Conservation (phyloP, 1,139 yeast genomes). For the Scheffersomyces titani region DNA sequence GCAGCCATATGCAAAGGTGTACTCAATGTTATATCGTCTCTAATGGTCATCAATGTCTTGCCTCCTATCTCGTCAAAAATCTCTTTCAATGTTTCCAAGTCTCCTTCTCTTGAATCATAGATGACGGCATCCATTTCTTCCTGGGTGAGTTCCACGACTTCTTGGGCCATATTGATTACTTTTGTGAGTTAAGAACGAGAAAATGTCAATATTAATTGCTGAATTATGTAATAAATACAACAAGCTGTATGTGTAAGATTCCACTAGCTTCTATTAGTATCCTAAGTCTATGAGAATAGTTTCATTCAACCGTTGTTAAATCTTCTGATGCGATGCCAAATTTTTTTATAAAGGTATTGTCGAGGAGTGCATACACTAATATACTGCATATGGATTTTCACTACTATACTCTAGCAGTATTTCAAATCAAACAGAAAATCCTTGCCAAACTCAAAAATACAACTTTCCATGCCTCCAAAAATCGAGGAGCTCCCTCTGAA, state of each 20-base stretch:
- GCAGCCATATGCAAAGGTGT: slow-evolving; percentile 94
- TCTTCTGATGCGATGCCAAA: neutral
- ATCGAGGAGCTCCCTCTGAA: slow-evolving; percentile 19
- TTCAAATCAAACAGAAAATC: neutral
- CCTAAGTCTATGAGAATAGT: neutral
- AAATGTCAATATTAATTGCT: neutral
- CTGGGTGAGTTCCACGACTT: slow-evolving; percentile 40
- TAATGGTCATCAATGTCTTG: slow-evolving; percentile 47
- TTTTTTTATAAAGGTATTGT: neutral
- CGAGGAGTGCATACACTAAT: neutral
- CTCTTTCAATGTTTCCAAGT: slow-evolving; percentile 67
- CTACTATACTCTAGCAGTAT: neutral
- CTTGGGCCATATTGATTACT: slow-evolving; percentile 2
- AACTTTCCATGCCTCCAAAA: slow-evolving; percentile 28
- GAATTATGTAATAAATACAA: neutral
- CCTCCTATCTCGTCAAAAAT: slow-evolving; percentile 67
- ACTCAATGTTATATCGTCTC: slow-evolving; percentile 63
- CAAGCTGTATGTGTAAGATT: neutral
- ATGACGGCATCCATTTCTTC: slow-evolving; percentile 84
- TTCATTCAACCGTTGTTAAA: too few relatives aligned
- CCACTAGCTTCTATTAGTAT: neutral
- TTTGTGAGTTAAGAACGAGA: neutral
- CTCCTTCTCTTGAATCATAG: slow-evolving; percentile 86
- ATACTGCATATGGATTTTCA: neutral
- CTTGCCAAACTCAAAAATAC: too few relatives aligned